Evolutionary conservation across 805 yeast species (phyloP).

Genomic region (Metschnikowia continentalis): DNA sequence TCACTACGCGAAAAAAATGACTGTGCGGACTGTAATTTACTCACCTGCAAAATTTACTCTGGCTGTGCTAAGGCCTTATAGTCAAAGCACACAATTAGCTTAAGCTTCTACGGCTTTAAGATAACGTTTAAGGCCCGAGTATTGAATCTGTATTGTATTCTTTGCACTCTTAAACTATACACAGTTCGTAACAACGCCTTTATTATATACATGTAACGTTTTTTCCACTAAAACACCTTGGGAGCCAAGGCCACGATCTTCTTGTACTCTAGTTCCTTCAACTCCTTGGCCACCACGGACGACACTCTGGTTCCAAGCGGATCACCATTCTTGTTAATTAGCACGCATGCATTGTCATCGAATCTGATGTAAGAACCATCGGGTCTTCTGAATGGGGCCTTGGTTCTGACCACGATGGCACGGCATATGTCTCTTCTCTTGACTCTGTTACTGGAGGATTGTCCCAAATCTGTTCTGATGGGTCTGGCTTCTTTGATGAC

Average conservation of each 20-base stretch:
- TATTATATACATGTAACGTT: neutral
- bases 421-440: conserved; percentile 94
- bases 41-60: conserved; percentile 1
- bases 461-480: conserved; percentile 64
- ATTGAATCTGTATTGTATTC: neutral
- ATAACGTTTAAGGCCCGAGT: neutral
- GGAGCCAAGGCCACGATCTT: conserved; percentile 92
- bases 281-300: conserved; percentile 86
- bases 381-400: conserved; percentile 66
- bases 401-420: conserved; percentile 92
- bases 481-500: conserved; percentile 92
- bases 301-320: conserved; percentile 93
- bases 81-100: neutral
- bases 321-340: conserved; percentile 87
- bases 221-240: conserved; percentile 31
- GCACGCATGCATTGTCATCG: conserved; percentile 96
- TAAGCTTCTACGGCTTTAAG: neutral
- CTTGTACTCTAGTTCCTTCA: conserved; percentile 75
- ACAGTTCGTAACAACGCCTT: neutral
- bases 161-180: neutral
- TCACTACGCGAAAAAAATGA: conserved; percentile 3
- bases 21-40: conserved; percentile 5
- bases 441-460: conserved; percentile 71
- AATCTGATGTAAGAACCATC: conserved; percentile 86
- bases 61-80: too few species aligned